These are phyloP conservation scores for Pyrrhoderma noxium DNA, from an alignment of 1,284 basidiomycete genomes.

Conservation along the genomic window DNA sequence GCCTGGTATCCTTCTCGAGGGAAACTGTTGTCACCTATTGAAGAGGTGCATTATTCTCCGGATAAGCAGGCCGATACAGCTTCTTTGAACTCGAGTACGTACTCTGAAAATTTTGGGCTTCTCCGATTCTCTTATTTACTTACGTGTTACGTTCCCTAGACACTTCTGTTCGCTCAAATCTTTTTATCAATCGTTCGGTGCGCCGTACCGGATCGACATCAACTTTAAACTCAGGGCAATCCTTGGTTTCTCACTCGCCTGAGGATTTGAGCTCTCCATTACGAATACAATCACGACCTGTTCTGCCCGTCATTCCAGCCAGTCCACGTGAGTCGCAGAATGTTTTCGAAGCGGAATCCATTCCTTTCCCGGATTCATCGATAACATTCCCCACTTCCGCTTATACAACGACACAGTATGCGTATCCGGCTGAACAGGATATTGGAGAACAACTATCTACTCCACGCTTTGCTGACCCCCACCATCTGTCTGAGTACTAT, in stretches of 20 bases:
- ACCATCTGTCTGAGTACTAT: not conserved
- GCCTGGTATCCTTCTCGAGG: constrained; percentile 1
- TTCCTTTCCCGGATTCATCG: not conserved
- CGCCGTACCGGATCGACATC: constrained; percentile 15
- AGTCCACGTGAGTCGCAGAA: constrained; percentile 19
- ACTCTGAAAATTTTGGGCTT: not conserved
- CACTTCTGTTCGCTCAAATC: constrained; percentile 15
- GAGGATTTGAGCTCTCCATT: constrained; percentile 2
- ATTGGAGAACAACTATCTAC: constrained; percentile 1
- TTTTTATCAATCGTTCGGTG: constrained; percentile 19
- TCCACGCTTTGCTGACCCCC: constrained; percentile 9
- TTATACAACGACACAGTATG: not conserved
- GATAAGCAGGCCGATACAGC: constrained; percentile 17
- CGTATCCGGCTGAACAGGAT: constrained; percentile 7
- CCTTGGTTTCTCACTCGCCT: constrained; percentile 10
- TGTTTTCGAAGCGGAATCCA: constrained; percentile 12
- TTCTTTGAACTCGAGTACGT: constrained; percentile 16
- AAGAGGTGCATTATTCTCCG: constrained; percentile 9
- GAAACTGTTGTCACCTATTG: constrained; percentile 14
- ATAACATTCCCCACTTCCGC: constrained; percentile 7
- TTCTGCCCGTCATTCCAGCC: constrained; percentile 17
- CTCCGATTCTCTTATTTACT: not conserved
- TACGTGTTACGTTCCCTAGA: constrained; percentile 1
- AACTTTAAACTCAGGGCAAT: constrained; percentile 15
- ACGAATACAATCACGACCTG: constrained; percentile 1